phyloP scores from a whole-genome alignment of 2,329 filamentous ascomycete species.

The Escovopsis sp. region DNA sequence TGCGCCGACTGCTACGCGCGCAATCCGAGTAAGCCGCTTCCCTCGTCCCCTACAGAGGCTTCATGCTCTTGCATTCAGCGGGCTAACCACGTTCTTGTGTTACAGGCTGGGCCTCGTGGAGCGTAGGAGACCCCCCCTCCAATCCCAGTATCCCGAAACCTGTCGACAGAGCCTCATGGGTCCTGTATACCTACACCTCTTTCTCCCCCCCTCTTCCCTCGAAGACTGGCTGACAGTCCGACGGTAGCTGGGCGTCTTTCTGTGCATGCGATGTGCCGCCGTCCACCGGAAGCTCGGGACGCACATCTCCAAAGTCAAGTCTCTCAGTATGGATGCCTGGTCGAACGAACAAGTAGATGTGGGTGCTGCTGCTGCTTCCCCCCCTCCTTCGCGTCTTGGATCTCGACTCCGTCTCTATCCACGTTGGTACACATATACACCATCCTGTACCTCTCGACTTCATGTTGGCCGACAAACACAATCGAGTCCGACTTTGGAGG shows the following conservation, averaged over 20 bases:
- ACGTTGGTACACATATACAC: too few relatives aligned
- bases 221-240: conserved; percentile 4
- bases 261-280: conserved; percentile 94
- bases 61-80: conserved; percentile 1
- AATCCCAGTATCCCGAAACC: conserved; percentile 2
- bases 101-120: conserved; percentile 91
- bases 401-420: too few relatives aligned
- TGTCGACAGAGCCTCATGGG: too few relatives aligned
- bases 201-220: too few relatives aligned
- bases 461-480: too few relatives aligned
- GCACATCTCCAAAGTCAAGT: conserved; percentile 97
- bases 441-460: too few relatives aligned
- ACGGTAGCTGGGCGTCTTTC: conserved; percentile 71
- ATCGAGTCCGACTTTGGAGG: too few relatives aligned
- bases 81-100: conserved; percentile 13
- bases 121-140: conserved; percentile 41
- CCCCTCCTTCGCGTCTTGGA: background rate
- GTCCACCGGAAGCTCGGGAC: conserved; percentile 94
- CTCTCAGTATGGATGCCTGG: conserved; percentile 97
- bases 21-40: conserved; percentile 69
- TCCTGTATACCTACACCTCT: too few relatives aligned
- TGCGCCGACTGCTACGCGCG: conserved; percentile 87
- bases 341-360: conserved; percentile 92
- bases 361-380: conserved; percentile 18
- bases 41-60: conserved; percentile 1